A percentile compares a stretch with the other conserved stretches of the same genome.
Evolutionary conservation across 495 filamentous ascomycete species (phyloP).

Genomic region (Xylaria grammica): DNA sequence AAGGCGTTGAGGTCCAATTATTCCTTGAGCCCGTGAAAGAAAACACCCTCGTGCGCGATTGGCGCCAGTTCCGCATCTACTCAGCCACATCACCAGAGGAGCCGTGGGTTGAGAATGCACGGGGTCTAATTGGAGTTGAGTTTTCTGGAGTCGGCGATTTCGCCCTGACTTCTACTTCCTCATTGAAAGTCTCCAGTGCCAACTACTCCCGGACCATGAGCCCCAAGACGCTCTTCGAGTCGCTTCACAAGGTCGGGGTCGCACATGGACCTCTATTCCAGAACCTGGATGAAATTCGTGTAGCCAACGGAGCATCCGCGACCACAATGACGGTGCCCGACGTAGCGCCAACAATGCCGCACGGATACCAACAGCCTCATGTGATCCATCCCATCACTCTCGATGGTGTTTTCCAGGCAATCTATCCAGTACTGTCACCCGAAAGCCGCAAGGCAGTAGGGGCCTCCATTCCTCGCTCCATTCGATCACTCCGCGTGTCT

Average conservation of each 20-base stretch:
- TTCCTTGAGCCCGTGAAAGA: conserved; percentile 16
- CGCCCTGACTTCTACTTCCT: neutral
- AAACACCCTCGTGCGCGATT: conserved; percentile 6
- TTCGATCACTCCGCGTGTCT: neutral
- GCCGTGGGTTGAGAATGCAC: conserved; percentile 49
- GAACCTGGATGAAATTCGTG: neutral
- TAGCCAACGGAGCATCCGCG: neutral
- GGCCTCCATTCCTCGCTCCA: neutral
- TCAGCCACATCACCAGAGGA: conserved; percentile 39
- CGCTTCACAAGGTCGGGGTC: neutral
- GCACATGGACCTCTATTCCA: neutral
- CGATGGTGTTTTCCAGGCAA: conserved; percentile 24
- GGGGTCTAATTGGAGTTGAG: conserved; percentile 46
- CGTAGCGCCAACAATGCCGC: conserved; percentile 44
- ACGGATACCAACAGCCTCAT: conserved; percentile 39
- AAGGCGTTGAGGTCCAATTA: conserved; percentile 29
- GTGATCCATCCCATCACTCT: conserved; percentile 49
- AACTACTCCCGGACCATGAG: neutral
- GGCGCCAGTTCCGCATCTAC: conserved; percentile 31
- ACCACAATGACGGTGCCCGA: conserved; percentile 35
- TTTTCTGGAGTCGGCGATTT: too few relatives aligned
- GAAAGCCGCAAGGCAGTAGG: neutral
- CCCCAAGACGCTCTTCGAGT: neutral
- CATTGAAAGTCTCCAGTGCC: neutral
- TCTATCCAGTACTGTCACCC: neutral